Conservation (phyloP, 371 early-diverging fungal species). For the Mucor lusitanicus region DNA sequence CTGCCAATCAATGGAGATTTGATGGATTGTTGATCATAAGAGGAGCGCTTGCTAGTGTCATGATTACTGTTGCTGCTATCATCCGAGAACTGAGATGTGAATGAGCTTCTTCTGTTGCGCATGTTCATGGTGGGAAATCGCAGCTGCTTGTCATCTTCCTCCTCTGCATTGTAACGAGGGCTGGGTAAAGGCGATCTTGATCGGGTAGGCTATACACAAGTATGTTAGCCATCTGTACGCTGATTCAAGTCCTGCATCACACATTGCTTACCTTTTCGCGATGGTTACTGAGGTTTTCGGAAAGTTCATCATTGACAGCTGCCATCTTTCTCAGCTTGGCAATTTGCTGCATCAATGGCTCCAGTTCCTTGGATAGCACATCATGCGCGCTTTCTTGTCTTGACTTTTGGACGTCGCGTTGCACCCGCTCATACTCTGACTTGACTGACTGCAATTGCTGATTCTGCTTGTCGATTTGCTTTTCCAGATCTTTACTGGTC, state of each 20-base stretch:
- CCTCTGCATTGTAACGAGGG: constrained; percentile 4
- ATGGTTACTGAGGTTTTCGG: background rate
- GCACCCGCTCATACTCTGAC: constrained; percentile 31
- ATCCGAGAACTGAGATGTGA: constrained; percentile 9
- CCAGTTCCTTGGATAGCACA: constrained; percentile 34
- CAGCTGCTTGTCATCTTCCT: background rate
- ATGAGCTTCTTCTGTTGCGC: constrained; percentile 7
- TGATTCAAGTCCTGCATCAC: background rate
- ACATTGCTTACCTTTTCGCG: constrained; percentile 1
- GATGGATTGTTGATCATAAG: constrained; percentile 7
- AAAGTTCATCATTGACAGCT: background rate
- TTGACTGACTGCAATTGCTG: constrained; percentile 25
- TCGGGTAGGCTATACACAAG: background rate
- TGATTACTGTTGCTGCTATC: background rate
- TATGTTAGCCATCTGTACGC: background rate
- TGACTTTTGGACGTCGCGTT: constrained; percentile 18
- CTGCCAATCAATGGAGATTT: constrained; percentile 23
- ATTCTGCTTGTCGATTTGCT: constrained; percentile 27
- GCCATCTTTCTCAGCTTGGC: constrained; percentile 26
- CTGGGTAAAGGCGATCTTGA: constrained; percentile 11
- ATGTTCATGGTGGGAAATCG: constrained; percentile 14
- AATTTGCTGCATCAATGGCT: constrained; percentile 40
- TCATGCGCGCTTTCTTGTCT: constrained; percentile 18
- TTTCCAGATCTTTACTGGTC: constrained; percentile 22
- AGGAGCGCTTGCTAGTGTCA: background rate